Percentiles rank a stretch among this genome's conserved stretches.
phyloP scores from a whole-genome alignment of 2,329 filamentous ascomycete genomes.

The Sphaerostilbella broomeana region DNA sequence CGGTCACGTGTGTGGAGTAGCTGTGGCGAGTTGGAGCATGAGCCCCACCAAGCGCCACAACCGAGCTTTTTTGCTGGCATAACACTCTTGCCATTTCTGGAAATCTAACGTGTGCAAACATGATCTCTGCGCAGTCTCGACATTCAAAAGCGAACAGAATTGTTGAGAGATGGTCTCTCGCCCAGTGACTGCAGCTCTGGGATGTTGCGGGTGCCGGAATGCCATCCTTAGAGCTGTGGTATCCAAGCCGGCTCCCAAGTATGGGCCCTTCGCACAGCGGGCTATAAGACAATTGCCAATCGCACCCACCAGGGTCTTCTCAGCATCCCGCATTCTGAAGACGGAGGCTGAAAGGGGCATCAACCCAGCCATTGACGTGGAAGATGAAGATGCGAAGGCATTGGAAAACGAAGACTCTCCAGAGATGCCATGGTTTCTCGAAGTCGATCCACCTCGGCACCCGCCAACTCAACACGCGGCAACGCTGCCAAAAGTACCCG shows the following conservation, averaged over 20 bases:
- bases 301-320: conserved; percentile 20
- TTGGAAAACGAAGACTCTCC: conserved; percentile 28
- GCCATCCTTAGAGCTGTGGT: conserved; percentile 25
- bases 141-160: too few species aligned
- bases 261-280: conserved; percentile 20
- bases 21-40: not conserved
- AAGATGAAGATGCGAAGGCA: conserved; percentile 5
- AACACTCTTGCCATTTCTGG: conserved; percentile 4
- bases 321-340: conserved; percentile 12
- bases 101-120: conserved; percentile 4
- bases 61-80: conserved; percentile 5
- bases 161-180: conserved; percentile 25
- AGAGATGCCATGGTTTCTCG: conserved; percentile 75
- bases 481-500: conserved; percentile 51
- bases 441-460: conserved; percentile 57
- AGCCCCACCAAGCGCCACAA: conserved; percentile 10
- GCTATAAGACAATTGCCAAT: conserved; percentile 15
- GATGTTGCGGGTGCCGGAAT: conserved; percentile 27
- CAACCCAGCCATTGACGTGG: not conserved
- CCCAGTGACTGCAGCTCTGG: conserved; percentile 23
- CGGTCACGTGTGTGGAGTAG: conserved; percentile 4
- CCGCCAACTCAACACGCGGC: conserved; percentile 41
- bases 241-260: conserved; percentile 17
- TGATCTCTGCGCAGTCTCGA: not conserved
- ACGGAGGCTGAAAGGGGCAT: not conserved